A percentile compares a stretch with the other conserved stretches of the same genome.
phyloP scores from a whole-genome alignment of 306 rosid genomes.

The Casuarina cunninghamiana region DNA sequence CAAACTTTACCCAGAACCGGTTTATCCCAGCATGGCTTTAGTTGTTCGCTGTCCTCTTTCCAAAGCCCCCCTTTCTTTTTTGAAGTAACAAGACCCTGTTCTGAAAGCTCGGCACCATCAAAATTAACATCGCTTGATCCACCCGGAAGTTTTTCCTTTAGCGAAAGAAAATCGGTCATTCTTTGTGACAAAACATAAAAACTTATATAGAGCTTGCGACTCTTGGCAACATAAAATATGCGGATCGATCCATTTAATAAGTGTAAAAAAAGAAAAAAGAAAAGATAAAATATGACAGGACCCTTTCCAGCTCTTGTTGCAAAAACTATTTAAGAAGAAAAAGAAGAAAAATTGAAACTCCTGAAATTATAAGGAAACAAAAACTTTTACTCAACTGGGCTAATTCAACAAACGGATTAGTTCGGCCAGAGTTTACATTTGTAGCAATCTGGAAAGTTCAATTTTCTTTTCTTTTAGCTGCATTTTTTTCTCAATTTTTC shows the following conservation, averaged over 20 bases:
- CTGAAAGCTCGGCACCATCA: conserved; percentile 44
- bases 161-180: conserved; percentile 14
- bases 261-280: background rate
- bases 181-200: conserved; percentile 9
- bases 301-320: background rate
- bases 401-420: too few relatives aligned
- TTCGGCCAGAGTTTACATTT: background rate
- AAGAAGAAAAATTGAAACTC: background rate
- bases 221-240: background rate
- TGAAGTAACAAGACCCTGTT: conserved; percentile 35
- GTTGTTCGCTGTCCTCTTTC: conserved; percentile 61
- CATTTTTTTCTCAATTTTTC: background rate
- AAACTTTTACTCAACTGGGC: too few relatives aligned
- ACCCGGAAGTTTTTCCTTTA: conserved; percentile 78
- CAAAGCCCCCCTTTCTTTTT: conserved; percentile 58
- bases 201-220: background rate
- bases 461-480: conserved; percentile 4
- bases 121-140: conserved; percentile 45
- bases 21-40: conserved; percentile 82
- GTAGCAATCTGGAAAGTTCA: background rate
- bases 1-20: conserved; percentile 58
- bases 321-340: background rate
- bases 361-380: background rate
- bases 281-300: background rate
- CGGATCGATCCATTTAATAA: background rate